Evolutionary conservation across 1,139 yeast species (phyloP).

Genomic region (Sugiyamaella grinbergsii): DNA sequence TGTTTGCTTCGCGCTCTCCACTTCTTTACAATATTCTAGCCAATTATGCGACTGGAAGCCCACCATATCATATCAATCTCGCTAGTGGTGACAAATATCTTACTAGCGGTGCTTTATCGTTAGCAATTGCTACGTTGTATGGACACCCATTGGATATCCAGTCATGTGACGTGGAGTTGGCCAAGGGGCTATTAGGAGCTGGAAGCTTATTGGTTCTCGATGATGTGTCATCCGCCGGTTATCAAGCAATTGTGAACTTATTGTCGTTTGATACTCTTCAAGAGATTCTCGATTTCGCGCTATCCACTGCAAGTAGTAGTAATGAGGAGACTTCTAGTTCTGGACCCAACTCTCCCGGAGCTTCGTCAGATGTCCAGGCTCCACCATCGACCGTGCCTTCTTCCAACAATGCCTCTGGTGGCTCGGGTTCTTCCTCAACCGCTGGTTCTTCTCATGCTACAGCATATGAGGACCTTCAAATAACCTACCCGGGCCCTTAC

Average conservation of each 20-base stretch:
- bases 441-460: neutral
- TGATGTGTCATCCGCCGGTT: constrained; percentile 36
- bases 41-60: constrained; percentile 30
- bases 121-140: constrained; percentile 42
- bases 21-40: constrained; percentile 37
- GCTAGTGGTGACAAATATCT: constrained; percentile 56
- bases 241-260: constrained; percentile 29
- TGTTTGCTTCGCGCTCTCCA: constrained; percentile 42
- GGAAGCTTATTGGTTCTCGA: constrained; percentile 40
- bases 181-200: constrained; percentile 40
- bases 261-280: constrained; percentile 32
- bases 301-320: constrained; percentile 14
- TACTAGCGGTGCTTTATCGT: constrained; percentile 43
- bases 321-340: neutral
- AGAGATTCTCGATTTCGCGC: constrained; percentile 36
- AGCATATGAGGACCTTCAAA: constrained; percentile 28
- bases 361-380: constrained; percentile 6
- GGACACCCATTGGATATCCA: constrained; percentile 38
- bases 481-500: constrained; percentile 39
- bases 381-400: constrained; percentile 1
- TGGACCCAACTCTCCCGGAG: constrained; percentile 4
- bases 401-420: neutral
- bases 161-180: constrained; percentile 32
- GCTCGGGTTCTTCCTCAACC: neutral
- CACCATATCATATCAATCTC: constrained; percentile 57